phyloP scores from a whole-genome alignment of 371 early-diverging fungal genomes.

The Mucor piriformis region DNA sequence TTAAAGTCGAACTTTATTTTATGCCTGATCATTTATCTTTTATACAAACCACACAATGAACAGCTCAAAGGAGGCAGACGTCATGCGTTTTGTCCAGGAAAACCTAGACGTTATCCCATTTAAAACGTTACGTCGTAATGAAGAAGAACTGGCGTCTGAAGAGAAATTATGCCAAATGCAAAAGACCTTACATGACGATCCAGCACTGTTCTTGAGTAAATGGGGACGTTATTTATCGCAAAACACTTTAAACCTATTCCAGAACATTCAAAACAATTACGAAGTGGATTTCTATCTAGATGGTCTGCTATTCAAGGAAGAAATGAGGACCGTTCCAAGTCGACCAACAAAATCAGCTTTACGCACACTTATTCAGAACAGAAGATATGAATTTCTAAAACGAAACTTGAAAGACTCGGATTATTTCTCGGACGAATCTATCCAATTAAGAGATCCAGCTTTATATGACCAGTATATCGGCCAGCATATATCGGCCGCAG shows the following conservation, averaged over 20 bases:
- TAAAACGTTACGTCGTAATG: constrained; percentile 43
- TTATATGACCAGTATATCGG: constrained; percentile 56
- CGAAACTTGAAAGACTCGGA: constrained; percentile 35
- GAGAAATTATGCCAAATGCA: constrained; percentile 41
- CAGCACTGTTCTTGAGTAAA: constrained; percentile 48
- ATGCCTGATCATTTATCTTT: background rate
- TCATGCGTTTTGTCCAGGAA: constrained; percentile 16
- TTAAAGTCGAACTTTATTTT: background rate
- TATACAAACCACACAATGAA: constrained; percentile 8
- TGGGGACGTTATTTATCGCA: constrained; percentile 50
- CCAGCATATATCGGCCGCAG: constrained; percentile 37
- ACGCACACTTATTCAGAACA: constrained; percentile 37
- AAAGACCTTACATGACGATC: constrained; percentile 34
- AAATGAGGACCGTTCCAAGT: background rate
- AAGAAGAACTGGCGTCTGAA: constrained; percentile 28
- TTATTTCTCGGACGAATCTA: constrained; percentile 52
- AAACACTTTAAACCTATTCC: constrained; percentile 34
- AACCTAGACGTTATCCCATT: constrained; percentile 41
- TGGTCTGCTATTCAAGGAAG: constrained; percentile 23
- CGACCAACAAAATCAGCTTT: constrained; percentile 16
- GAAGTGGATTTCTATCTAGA: constrained; percentile 47
- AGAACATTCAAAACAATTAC: constrained; percentile 31
- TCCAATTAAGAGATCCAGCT: constrained; percentile 49
- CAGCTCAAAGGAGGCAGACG: constrained; percentile 2
- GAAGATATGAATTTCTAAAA: constrained; percentile 47